These are phyloP conservation scores for Cyberlindnera amylophila DNA, from an alignment of 805 yeast genomes.

Conservation along the genomic window DNA sequence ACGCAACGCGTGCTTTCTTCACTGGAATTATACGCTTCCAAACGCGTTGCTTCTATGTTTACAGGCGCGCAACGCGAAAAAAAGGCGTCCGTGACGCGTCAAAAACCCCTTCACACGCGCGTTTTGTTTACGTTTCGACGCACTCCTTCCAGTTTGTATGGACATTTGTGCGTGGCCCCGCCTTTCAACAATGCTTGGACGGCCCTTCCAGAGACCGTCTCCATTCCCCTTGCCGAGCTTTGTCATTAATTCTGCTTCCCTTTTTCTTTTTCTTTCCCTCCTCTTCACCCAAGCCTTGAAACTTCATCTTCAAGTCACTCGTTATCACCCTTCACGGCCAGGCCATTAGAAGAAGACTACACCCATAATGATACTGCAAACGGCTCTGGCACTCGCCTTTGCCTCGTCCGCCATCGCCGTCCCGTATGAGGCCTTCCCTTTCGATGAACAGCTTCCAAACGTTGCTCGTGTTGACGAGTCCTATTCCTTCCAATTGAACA, in stretches of 20 bases:
- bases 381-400: slow-evolving; percentile 3
- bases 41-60: too few relatives aligned
- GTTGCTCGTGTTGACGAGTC: slow-evolving; percentile 68
- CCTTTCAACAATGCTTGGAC: not conserved
- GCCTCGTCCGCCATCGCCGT: slow-evolving; percentile 30
- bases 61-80: slow-evolving; percentile 1
- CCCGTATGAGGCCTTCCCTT: slow-evolving; percentile 69
- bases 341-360: not conserved
- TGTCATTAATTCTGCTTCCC: too few relatives aligned
- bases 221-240: not conserved
- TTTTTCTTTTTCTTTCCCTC: too few relatives aligned
- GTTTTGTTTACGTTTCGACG: not conserved
- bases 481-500: slow-evolving; percentile 64
- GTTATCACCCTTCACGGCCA: not conserved
- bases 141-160: slow-evolving; percentile 1
- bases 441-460: slow-evolving; percentile 78
- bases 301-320: too few relatives aligned
- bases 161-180: not conserved
- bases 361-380: not conserved
- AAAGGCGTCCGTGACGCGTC: slow-evolving; percentile 4
- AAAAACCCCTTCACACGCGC: slow-evolving; percentile 5
- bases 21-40: too few relatives aligned
- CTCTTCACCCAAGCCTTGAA: too few relatives aligned
- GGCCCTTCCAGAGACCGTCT: not conserved
- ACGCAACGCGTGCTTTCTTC: too few relatives aligned